Base-by-base conservation (phyloP, 176 grass and related monocot species). In the Triticum aestivum region DNA sequence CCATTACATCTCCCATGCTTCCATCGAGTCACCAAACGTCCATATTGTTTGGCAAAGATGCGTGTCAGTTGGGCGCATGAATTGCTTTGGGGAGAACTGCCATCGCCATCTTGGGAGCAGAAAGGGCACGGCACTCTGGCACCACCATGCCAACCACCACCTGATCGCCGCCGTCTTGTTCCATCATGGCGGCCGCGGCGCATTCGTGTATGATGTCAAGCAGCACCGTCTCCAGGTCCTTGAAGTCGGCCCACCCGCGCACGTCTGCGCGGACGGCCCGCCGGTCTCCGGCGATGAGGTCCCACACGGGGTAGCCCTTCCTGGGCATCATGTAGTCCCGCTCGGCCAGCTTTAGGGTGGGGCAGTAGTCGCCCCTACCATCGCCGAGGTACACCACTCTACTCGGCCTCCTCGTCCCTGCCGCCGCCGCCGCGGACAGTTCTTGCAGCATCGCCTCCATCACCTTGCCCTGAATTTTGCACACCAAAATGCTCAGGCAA, bases 341-440 rank as follows among this genome's bases (percentile, higher is more conserved):
- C 44, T 85, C 83, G 13, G 82, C 30, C 56, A 97, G 87, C 80
- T 89, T 88, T 17, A 97, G 75, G 13, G 87, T 85, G 24, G 95
- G 93, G 17, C 92, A 97, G 86, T 97, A 97, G 61, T 97, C 95
- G 34, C 95, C 95, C 63, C 90, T 82, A 5, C 95, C 95, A 77
- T 97, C 95, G 58, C 95, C 95, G 4, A 95, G 65, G 85, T 97
- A 97, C 30, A 97, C 89, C 34, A 93, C 75, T 39, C 80, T 88
- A 63, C 85, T 86, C 76, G 37, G 61, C 86, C 64, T 79, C 84
- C 5, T 24, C 85, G 23, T 89, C 82, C 37, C 86, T 80, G 56
- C 61, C 56, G 58, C 75, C 86, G 38, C 23, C 32, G 15, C 49
- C 14, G 49, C 13, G 5, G 44, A 87, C 17, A 65, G 59, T 56